Percentiles rank a stretch among this genome's conserved stretches.
Evolutionary conservation across 2,329 filamentous ascomycete species (phyloP).

Genomic region (Metarhizium robertsii): DNA sequence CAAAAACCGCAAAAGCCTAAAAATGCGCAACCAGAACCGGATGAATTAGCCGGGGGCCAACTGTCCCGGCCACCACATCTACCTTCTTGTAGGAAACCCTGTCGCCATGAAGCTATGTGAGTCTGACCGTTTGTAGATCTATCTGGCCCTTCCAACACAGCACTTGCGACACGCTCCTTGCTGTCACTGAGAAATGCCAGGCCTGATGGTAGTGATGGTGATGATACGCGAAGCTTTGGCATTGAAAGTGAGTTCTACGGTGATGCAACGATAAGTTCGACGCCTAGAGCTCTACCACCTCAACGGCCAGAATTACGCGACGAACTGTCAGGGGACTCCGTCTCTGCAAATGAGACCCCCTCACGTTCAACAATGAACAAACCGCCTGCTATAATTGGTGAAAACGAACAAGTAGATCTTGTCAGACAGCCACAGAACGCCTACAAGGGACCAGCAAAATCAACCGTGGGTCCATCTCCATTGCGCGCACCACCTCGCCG

Average conservation of each 20-base stretch:
- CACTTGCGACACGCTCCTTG: not conserved
- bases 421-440: not conserved
- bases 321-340: not conserved
- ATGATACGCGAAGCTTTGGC: slow-evolving; percentile 25
- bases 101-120: not conserved
- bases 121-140: slow-evolving; percentile 4
- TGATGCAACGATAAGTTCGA: slow-evolving; percentile 26
- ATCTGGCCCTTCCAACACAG: not conserved
- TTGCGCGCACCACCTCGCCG: slow-evolving; percentile 3
- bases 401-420: slow-evolving; percentile 3
- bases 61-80: not conserved
- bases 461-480: slow-evolving; percentile 1
- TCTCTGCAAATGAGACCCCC: not conserved
- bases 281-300: slow-evolving; percentile 9
- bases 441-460: not conserved
- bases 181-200: not conserved
- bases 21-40: slow-evolving; percentile 10
- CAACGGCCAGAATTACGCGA: not conserved
- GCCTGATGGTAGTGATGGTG: slow-evolving; percentile 15
- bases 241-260: slow-evolving; percentile 27
- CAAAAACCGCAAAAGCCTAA: not conserved
- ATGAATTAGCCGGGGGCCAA: slow-evolving; percentile 11
- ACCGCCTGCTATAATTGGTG: not conserved
- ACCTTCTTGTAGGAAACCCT: slow-evolving; percentile 3
- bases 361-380: not conserved